phyloP scores from a whole-genome alignment of 1,284 basidiomycete species.

The Apiotrichum akiyoshidainum region DNA sequence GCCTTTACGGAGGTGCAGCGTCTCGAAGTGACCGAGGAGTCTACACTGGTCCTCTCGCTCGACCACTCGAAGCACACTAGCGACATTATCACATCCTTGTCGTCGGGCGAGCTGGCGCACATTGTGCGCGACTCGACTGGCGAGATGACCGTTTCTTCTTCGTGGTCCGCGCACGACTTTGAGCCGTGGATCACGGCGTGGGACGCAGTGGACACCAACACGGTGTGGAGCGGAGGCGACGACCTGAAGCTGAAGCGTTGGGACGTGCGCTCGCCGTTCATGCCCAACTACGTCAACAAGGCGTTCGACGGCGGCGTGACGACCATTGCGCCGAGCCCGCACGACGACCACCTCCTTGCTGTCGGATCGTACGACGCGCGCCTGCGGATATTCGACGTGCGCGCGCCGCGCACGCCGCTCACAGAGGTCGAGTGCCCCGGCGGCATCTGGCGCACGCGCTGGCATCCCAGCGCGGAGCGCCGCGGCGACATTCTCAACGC shows the following conservation, averaged over 20 bases:
- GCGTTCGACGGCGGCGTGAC: constrained; percentile 91
- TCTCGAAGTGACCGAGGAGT: constrained; percentile 60
- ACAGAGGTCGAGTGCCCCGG: constrained; percentile 71
- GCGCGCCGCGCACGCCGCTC: constrained; percentile 64
- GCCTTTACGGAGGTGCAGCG: constrained; percentile 46
- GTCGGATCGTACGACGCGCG: constrained; percentile 89
- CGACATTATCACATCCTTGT: constrained; percentile 69
- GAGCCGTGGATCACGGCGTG: constrained; percentile 94
- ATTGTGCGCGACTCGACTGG: constrained; percentile 55
- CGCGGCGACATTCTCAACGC: constrained; percentile 75
- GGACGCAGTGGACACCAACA: constrained; percentile 73
- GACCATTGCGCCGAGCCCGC: constrained; percentile 78
- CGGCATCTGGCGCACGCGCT: constrained; percentile 93
- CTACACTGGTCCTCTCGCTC: constrained; percentile 73
- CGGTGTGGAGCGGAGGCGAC: constrained; percentile 90
- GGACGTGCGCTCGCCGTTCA: constrained; percentile 71
- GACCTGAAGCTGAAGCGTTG: constrained; percentile 86
- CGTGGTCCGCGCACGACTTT: constrained; percentile 86
- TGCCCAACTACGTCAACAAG: constrained; percentile 70
- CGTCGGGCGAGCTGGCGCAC: constrained; percentile 67
- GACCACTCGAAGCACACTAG: constrained; percentile 55
- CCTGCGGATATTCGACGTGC: constrained; percentile 78
- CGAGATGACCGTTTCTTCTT: constrained; percentile 49
- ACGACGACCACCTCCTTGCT: constrained; percentile 74
- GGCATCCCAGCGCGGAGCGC: constrained; percentile 71